Evolutionary conservation across 495 filamentous ascomycete species (phyloP).

Genomic region (Aspergillus affinis): DNA sequence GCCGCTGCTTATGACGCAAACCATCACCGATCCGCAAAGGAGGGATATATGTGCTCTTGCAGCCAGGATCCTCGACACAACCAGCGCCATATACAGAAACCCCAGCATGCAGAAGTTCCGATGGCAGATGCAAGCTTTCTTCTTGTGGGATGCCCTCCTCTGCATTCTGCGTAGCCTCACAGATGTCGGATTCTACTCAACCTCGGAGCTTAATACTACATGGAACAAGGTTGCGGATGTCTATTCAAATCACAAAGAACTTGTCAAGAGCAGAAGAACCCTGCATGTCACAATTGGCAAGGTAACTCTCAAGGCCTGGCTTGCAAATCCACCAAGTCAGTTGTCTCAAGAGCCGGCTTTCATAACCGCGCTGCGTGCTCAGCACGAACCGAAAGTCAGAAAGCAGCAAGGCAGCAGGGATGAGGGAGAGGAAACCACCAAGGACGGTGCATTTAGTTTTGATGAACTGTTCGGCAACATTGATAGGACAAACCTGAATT

Average conservation of each 20-base stretch:
- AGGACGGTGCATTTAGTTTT: no score
- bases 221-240: slow-evolving; percentile 12
- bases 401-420: not conserved
- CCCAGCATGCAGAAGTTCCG: slow-evolving; percentile 6
- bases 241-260: slow-evolving; percentile 10
- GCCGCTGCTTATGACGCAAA: slow-evolving; percentile 12
- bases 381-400: not conserved
- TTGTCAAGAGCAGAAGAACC: slow-evolving; percentile 3
- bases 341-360: slow-evolving; percentile 8
- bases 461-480: no score
- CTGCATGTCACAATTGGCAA: slow-evolving; percentile 6
- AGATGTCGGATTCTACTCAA: slow-evolving; percentile 15
- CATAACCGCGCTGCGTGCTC: slow-evolving; percentile 4
- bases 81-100: slow-evolving; percentile 7
- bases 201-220: not conserved
- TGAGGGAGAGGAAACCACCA: no score
- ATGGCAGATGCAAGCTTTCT: slow-evolving; percentile 18
- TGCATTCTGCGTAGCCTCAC: slow-evolving; percentile 16
- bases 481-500: no score
- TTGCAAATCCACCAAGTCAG: slow-evolving; percentile 7
- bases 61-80: slow-evolving; percentile 22
- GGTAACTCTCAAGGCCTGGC: slow-evolving; percentile 15
- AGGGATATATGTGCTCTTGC: slow-evolving; percentile 20
- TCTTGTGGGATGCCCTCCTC: slow-evolving; percentile 20
- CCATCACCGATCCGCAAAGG: slow-evolving; percentile 9